Percentiles rank a stretch among this genome's conserved stretches.
These are phyloP conservation scores for Pythium periplocum DNA, from an alignment of 352 stramenopile species.

Conservation along the genomic window DNA sequence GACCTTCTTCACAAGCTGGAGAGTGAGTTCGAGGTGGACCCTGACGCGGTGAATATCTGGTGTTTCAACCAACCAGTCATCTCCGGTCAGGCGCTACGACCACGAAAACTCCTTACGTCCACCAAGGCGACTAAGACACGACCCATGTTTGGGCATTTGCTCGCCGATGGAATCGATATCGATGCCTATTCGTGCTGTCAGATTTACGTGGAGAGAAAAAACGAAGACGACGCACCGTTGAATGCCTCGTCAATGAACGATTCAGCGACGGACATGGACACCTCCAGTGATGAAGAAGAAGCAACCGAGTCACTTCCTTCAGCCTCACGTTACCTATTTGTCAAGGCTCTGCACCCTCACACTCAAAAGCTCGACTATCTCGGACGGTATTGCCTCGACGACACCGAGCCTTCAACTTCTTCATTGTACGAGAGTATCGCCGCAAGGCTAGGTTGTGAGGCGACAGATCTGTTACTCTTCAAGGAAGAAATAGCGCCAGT, in stretches of 20 bases:
- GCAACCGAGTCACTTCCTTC: slow-evolving; percentile 2
- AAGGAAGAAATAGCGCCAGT: slow-evolving; percentile 75
- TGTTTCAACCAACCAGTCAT: slow-evolving; percentile 78
- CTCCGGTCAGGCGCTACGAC: slow-evolving; percentile 63
- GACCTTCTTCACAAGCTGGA: slow-evolving; percentile 46
- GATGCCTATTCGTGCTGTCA: slow-evolving; percentile 81
- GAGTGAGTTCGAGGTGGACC: slow-evolving; percentile 21
- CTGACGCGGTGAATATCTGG: slow-evolving; percentile 38
- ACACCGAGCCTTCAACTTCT: slow-evolving; percentile 22
- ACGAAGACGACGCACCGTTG: slow-evolving; percentile 27
- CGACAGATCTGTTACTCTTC: slow-evolving; percentile 50
- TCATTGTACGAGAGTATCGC: slow-evolving; percentile 46
- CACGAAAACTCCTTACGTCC: slow-evolving; percentile 58
- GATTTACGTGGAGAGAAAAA: slow-evolving; percentile 56
- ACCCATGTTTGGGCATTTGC: slow-evolving; percentile 62
- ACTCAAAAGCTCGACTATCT: slow-evolving; percentile 38
- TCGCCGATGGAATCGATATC: slow-evolving; percentile 76
- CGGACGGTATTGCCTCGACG: slow-evolving; percentile 28
- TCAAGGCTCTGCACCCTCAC: slow-evolving; percentile 52
- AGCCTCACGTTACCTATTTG: slow-evolving; percentile 36
- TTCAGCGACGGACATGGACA: no score
- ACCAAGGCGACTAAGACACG: slow-evolving; percentile 28
- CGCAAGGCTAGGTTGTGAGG: slow-evolving; percentile 28
- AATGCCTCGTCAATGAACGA: slow-evolving; percentile 9
- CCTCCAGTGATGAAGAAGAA: no score